phyloP scores from a whole-genome alignment of 331 rosid species.

The Acacia pycnantha region DNA sequence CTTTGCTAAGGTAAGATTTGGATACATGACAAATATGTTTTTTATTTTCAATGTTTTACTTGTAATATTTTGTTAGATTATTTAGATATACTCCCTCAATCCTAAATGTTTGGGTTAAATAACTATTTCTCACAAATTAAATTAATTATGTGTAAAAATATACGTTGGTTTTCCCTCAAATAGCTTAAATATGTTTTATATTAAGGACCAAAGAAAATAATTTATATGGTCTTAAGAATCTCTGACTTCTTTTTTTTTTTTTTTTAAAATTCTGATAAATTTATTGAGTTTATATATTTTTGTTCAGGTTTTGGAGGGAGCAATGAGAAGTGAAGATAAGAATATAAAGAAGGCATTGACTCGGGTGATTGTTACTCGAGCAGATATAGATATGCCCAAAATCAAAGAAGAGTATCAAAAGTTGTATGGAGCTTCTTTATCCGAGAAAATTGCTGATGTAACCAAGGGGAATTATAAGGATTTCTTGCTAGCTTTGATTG shows the following conservation, averaged over 20 bases:
- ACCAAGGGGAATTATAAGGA: conserved; percentile 82
- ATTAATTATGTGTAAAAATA: too few species aligned
- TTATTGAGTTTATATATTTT: background rate
- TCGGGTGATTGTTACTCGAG: conserved; percentile 72
- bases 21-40: background rate
- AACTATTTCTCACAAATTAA: background rate
- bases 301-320: conserved; percentile 55
- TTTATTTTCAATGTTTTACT: background rate
- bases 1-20: conserved; percentile 58
- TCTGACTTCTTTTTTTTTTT: too few species aligned
- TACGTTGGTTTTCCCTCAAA: too few species aligned
- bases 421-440: conserved; percentile 48
- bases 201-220: rapidly evolving
- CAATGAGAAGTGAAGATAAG: conserved; percentile 61
- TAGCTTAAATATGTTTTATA: too few species aligned
- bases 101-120: background rate
- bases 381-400: conserved; percentile 66
- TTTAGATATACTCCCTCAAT: too few species aligned
- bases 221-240: too few species aligned
- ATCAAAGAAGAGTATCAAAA: conserved; percentile 56
- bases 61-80: background rate
- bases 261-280: background rate
- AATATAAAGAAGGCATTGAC: conserved; percentile 62
- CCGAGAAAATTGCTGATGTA: conserved; percentile 54
- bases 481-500: conserved; percentile 71